phyloP scores from a whole-genome alignment of 225 moss, liverwort and hornwort species.

The Pleurozium schreberi region DNA sequence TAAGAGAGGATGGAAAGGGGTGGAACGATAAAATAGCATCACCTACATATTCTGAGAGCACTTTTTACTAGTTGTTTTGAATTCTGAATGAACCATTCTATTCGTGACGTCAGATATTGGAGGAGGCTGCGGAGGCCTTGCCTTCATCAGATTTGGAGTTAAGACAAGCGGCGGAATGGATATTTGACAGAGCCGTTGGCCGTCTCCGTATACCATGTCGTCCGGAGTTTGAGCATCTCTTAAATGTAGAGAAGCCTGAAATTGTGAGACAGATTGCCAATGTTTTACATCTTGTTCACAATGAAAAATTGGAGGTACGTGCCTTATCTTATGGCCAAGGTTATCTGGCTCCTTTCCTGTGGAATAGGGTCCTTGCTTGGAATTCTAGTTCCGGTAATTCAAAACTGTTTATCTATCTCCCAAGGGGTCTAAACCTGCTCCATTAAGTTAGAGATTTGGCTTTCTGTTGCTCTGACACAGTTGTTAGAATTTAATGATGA shows the following conservation, averaged over 20 bases:
- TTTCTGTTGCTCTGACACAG: background rate
- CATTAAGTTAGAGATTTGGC: background rate
- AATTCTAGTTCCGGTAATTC: background rate
- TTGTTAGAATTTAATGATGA: background rate
- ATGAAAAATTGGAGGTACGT: slow-evolving; percentile 78
- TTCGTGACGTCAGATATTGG: slow-evolving; percentile 50
- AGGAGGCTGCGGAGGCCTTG: slow-evolving; percentile 64
- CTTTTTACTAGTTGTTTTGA: background rate
- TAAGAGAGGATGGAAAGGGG: background rate
- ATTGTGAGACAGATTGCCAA: slow-evolving; percentile 65
- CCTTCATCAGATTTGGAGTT: slow-evolving; percentile 41
- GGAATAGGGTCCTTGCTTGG: background rate
- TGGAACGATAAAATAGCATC: background rate
- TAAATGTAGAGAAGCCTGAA: slow-evolving; percentile 49
- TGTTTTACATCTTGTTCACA: slow-evolving; percentile 67
- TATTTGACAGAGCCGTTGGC: slow-evolving; percentile 81
- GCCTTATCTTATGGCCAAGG: background rate
- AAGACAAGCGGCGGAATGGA: slow-evolving; percentile 66
- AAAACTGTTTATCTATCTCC: background rate
- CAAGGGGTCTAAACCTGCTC: background rate
- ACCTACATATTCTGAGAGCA: background rate
- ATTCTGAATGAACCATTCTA: background rate
- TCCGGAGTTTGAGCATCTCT: slow-evolving; percentile 53
- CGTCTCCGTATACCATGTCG: slow-evolving; percentile 33
- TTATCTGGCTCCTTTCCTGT: background rate